Conservation (phyloP, 2,329 filamentous ascomycete genomes). For the Anthostomella pinea region DNA sequence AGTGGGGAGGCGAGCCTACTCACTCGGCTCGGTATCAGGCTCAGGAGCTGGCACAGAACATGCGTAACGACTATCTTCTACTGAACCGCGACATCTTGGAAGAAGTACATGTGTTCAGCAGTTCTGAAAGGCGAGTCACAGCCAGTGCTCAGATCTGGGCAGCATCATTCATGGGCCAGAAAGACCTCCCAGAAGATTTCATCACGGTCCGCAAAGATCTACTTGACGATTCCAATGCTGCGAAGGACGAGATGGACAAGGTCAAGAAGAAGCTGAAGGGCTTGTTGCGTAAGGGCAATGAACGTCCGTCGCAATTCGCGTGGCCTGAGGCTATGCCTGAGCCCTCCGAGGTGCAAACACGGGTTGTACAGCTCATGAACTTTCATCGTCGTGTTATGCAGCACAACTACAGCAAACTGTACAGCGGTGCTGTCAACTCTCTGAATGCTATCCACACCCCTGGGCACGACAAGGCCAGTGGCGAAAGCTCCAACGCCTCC, state of each 20-base stretch:
- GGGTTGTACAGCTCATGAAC: slow-evolving; percentile 94
- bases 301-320: slow-evolving; percentile 93
- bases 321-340: slow-evolving; percentile 96
- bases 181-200: slow-evolving; percentile 80
- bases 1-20: slow-evolving; percentile 97
- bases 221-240: slow-evolving; percentile 94
- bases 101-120: slow-evolving; percentile 92
- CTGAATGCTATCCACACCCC: slow-evolving; percentile 56
- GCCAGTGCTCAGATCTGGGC: slow-evolving; percentile 97
- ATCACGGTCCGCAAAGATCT: slow-evolving; percentile 93
- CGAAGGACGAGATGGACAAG: slow-evolving; percentile 99
- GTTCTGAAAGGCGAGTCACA: slow-evolving; percentile 89
- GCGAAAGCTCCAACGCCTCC: slow-evolving; percentile 41
- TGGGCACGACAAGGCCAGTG: slow-evolving; percentile 43
- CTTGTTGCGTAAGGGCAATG: slow-evolving; percentile 84
- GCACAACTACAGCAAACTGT: slow-evolving; percentile 82
- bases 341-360: slow-evolving; percentile 85
- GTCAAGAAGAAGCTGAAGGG: slow-evolving; percentile 99
- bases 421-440: slow-evolving; percentile 62
- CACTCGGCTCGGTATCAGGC: slow-evolving; percentile 96
- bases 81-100: slow-evolving; percentile 91
- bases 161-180: slow-evolving; percentile 80
- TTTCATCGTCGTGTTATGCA: slow-evolving; percentile 96
- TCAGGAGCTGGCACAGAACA: slow-evolving; percentile 90
- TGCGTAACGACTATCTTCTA: slow-evolving; percentile 89